Evolutionary conservation across 768 basidiomycete species (phyloP), one percentile per base, ranked within the genome.

Genomic region (Termitomyces titanicus): DNA sequence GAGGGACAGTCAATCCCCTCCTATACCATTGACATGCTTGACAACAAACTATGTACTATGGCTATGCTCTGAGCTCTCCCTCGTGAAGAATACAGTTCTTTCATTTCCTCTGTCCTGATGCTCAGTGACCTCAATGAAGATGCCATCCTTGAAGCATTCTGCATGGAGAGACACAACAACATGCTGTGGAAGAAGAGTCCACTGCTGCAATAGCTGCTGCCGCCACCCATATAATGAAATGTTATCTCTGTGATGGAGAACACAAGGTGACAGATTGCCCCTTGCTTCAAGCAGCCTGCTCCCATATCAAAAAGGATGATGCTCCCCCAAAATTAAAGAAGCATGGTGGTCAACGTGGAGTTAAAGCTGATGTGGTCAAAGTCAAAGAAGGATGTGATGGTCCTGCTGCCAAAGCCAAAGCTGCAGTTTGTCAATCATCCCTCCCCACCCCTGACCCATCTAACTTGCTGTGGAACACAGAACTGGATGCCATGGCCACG

Each of bases 21-120:
- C 31, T 54, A 54, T n/a, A 47, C 53, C 25, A 31, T 54, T 3
- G 37, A 54, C 25, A 54, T 17, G 3, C 38, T 54, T 15, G 46
- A 54, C 15, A 18, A 54, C 17, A 25, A 54, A 17, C 17, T 54
- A 2, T n/a, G 29, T 3, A 48, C 48, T 13, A 54, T 47, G 53
- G 53, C 46, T 3, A 54, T 54, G 53, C 35, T 54, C 1, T 5
- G 10, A 2, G 46, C 27, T 1, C 53, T 54, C 0, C 46, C 46
- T 13, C 34, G 24, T 5, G 17, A 39, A 3, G 38, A 54, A 1
- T 47, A 47, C 17, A 29, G 9, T 3, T n/a, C 24, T 3, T 47
- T 48, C 11, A 20, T 54, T 27, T 38, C 29, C 1, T 53, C 24
- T 5, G 13, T 48, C 2, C 12, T 48, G 22, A n/a, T 48, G 11